Percentiles rank a stretch among this genome's conserved stretches.
phyloP scores from a whole-genome alignment of 108 stramenopile species.

The Seminavis robusta region DNA sequence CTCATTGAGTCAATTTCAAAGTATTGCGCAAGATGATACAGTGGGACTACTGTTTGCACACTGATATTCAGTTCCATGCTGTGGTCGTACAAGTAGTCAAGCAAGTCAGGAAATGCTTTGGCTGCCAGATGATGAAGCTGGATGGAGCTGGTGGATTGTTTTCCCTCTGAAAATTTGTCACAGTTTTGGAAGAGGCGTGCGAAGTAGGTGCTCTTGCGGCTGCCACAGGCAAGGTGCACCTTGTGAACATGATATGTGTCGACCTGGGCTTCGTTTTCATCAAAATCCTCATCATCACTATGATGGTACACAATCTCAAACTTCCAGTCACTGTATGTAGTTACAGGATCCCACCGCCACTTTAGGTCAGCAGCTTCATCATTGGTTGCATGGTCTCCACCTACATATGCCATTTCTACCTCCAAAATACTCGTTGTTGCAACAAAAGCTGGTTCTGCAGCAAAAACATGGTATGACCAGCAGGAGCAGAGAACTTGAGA shows the following conservation, averaged over 20 bases:
- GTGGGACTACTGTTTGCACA: not conserved
- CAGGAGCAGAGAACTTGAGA: too few relatives aligned
- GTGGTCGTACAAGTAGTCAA: slow-evolving; percentile 30
- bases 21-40: not conserved
- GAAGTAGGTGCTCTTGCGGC: slow-evolving; percentile 35
- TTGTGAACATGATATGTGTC: slow-evolving; percentile 43
- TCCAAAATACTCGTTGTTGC: too few relatives aligned
- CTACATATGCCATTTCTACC: too few relatives aligned
- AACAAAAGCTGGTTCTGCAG: too few relatives aligned
- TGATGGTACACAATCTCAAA: slow-evolving; percentile 24
- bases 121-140: slow-evolving; percentile 15
- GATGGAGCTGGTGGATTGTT: not conserved
- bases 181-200: slow-evolving; percentile 24
- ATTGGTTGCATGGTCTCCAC: too few relatives aligned
- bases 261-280: not conserved
- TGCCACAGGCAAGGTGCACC: slow-evolving; percentile 25
- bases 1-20: not conserved
- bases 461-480: too few relatives aligned
- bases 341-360: slow-evolving; percentile 24
- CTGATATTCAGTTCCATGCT: not conserved
- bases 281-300: not conserved
- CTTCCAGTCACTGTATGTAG: slow-evolving; percentile 37
- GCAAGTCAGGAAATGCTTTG: slow-evolving; percentile 24
- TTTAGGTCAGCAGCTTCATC: too few relatives aligned
- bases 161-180: not conserved